Evolutionary conservation across 495 filamentous ascomycete species (phyloP), one percentile per base, ranked within the genome.

Genomic region (Tuber microsphaerosporum): DNA sequence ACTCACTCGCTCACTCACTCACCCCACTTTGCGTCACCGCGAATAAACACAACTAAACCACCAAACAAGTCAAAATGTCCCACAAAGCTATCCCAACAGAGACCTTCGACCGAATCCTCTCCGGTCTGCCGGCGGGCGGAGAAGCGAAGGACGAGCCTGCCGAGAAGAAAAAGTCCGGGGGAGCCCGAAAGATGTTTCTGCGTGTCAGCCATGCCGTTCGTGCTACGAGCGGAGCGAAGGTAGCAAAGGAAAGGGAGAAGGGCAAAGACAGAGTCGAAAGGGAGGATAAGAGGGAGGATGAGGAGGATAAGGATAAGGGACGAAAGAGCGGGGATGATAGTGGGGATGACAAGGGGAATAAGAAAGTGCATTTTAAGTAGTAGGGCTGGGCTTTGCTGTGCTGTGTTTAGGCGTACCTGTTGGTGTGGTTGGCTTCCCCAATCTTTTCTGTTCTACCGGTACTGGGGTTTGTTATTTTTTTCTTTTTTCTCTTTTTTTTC

Each of bases 311-410:
- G 26, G 56, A 65, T 34, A 65, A 34, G 1, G 26, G 56, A 16
- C 56, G 56, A 65, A 65, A 19, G 56, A 65, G 56, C 56, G 56
- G 56, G 56, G 56, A 65, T 31, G 56, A 65, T 65, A 65, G 56
- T 4, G 56, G 26, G 56, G 56, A 65, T 19, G 56, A 65, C 12
- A 65, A 65, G 56, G 56, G 56, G 4, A 31, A 65, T 26, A 34
- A 34, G 56, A 65, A 65, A 65, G 56, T 65, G 56, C 56, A 65
- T 65, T 65, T 65, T 65, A 65, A 65, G 56, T 65, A 31, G 26
- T 26, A 17, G 31, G 31, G 56, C 56, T 61, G 26, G 56, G 26
- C 56, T 34, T 65, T 34, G 56, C 26, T 34, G 14, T 65, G 56
- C 56, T 65, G 10, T 65, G 26, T 65, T 61, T 65, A 34, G 56